Percentiles rank a stretch among this genome's conserved stretches.
Conservation (phyloP, 768 basidiomycete genomes). For the Lyophyllum atratum region DNA sequence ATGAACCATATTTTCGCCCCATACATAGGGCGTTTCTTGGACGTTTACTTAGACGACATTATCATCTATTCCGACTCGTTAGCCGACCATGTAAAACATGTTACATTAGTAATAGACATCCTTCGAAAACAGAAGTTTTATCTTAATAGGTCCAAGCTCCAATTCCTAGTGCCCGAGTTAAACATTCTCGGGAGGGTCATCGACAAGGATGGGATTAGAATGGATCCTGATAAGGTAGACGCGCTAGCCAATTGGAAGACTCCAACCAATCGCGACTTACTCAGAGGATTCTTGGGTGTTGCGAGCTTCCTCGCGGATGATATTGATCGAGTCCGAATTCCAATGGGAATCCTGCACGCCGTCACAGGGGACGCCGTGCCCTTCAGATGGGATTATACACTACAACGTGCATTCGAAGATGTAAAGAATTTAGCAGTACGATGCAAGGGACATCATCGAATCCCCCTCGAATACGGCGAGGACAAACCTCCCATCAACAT, state of each 20-base stretch:
- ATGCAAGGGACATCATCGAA: slow-evolving; percentile 6
- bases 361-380: slow-evolving; percentile 7
- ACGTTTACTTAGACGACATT: too few species aligned
- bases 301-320: slow-evolving; percentile 32
- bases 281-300: slow-evolving; percentile 31
- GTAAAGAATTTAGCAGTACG: slow-evolving; percentile 21
- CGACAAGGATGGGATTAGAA: background rate
- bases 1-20: too few species aligned
- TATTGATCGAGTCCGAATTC: slow-evolving; percentile 20
- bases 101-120: slow-evolving; percentile 23
- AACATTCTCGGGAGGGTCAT: slow-evolving; percentile 21
- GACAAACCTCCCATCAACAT: background rate
- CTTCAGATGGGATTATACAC: slow-evolving; percentile 13
- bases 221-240: background rate
- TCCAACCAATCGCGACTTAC: slow-evolving; percentile 22
- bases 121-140: slow-evolving; percentile 27
- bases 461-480: background rate
- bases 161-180: slow-evolving; percentile 19
- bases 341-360: slow-evolving; percentile 23
- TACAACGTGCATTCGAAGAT: slow-evolving; percentile 4
- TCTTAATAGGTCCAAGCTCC: slow-evolving; percentile 26
- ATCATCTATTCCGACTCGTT: slow-evolving; percentile 37
- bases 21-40: too few species aligned
- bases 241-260: slow-evolving; percentile 6
- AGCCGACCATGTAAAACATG: slow-evolving; percentile 31